Evolutionary conservation across 2,329 filamentous ascomycete species (phyloP).

Genomic region (Fusarium sp.): DNA sequence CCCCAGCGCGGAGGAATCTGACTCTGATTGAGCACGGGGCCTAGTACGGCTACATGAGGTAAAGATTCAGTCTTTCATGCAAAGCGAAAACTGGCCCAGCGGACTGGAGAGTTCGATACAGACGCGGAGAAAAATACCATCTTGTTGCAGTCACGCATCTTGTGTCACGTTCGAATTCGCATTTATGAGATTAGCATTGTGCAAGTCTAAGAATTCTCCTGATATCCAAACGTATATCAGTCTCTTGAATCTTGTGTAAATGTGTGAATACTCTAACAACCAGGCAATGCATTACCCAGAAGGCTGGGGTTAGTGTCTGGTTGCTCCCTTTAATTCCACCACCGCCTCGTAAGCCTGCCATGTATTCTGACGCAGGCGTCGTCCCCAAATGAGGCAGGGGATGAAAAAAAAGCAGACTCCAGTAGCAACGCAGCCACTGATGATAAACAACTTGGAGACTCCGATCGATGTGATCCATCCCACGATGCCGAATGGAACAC

Average conservation of each 20-base stretch:
- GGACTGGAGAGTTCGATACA: slow-evolving; percentile 16
- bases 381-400: slow-evolving; percentile 45
- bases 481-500: slow-evolving; percentile 42
- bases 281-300: too few species aligned
- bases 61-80: slow-evolving; percentile 10
- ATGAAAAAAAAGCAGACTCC: slow-evolving; percentile 38
- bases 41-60: too few species aligned
- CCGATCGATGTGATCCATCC: slow-evolving; percentile 46
- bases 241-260: too few species aligned
- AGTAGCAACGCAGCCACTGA: slow-evolving; percentile 38
- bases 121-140: slow-evolving; percentile 33
- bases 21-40: too few species aligned
- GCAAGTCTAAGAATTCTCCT: too few species aligned
- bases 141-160: slow-evolving; percentile 48
- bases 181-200: slow-evolving; percentile 47
- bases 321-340: background rate
- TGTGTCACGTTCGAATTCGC: slow-evolving; percentile 45
- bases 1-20: too few species aligned
- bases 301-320: background rate
- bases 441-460: slow-evolving; percentile 43
- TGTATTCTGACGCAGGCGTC: slow-evolving; percentile 22
- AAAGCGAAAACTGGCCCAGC: slow-evolving; percentile 3
- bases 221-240: too few species aligned
- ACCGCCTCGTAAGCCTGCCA: slow-evolving; percentile 5
- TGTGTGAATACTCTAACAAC: too few species aligned